Conservation (phyloP, 176 grass and related monocot genomes). For the Chrysopogon serrulatus region DNA sequence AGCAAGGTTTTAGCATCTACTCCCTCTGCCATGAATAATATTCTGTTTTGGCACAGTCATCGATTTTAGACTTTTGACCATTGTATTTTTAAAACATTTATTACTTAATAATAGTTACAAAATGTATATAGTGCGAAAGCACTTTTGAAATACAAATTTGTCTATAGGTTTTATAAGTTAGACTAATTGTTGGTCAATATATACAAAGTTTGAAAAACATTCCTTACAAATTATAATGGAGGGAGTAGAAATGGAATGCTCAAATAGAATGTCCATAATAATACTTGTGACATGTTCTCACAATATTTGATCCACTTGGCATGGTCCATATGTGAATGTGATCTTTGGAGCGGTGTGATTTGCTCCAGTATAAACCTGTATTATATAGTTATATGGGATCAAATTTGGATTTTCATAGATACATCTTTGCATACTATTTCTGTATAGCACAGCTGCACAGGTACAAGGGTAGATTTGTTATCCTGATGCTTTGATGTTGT, state of each 20-base stretch:
- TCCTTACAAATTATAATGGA: background rate
- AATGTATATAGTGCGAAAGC: background rate
- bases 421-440: background rate
- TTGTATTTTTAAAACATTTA: background rate
- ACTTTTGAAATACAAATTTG: background rate
- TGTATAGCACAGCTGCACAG: background rate
- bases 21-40: background rate
- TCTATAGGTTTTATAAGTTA: background rate
- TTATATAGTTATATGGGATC: background rate
- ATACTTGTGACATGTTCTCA: background rate
- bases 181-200: background rate
- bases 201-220: background rate
- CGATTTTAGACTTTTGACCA: background rate
- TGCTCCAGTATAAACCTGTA: background rate
- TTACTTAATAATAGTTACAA: background rate
- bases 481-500: background rate
- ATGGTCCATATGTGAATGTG: background rate
- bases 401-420: background rate
- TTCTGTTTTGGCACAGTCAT: background rate
- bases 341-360: background rate
- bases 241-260: background rate
- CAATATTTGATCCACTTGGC: background rate
- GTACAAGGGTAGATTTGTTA: background rate
- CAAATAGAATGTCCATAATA: background rate
- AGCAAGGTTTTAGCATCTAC: background rate